Evolutionary conservation across 2,329 filamentous ascomycete species (phyloP), one percentile per base, ranked within the genome.

Genomic region (Metarhizium humberi): DNA sequence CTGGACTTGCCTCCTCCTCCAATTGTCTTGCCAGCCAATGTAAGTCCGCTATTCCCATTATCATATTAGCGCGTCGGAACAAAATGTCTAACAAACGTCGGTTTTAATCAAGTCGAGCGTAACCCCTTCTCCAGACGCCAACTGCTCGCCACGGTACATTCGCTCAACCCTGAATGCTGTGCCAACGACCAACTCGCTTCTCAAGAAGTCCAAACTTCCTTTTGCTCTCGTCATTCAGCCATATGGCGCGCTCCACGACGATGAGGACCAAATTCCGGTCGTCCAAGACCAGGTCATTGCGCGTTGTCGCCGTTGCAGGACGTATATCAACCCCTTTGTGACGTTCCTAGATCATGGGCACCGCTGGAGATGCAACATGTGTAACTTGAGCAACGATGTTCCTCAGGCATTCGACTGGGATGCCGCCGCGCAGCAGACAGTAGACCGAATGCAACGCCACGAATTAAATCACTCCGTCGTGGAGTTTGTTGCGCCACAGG

Each of bases 341-440:
- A 90, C 90, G 50, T 99, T 99, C 75, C 77, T 99, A 58, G 94
- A 99, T 65, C 90, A 97, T 67, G 94, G 94, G 50, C 94, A 99
- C 74, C 84, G 94, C 67, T 99, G 94, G 94, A 87, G 92, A 67
- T 99, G 94, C 77, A 99, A 99, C 75, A 96, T 99, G 92, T 99
- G 94, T 73, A 97, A 96, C 72, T 78, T 99, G 61, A 96, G 92
- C 63, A 99, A 99, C 69, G 94, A 99, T 64, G 92, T 97, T 43
- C 94, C 94, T n/a, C 94, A 99, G 73, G 92, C 92, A 42, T 99
- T 99, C 62, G 94, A 99, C 70, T 99, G 94, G 94, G 94, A 99
- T 72, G 86, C 90, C 38, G 87, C 90, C 48, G 80, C 91, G 54
- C 92, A 97, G 72, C 92, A 95, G 76, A 88, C 85, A 53, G 86